Evolutionary conservation across 2,329 filamentous ascomycete species (phyloP).

Genomic region (Calonectria pseudoturangicola): DNA sequence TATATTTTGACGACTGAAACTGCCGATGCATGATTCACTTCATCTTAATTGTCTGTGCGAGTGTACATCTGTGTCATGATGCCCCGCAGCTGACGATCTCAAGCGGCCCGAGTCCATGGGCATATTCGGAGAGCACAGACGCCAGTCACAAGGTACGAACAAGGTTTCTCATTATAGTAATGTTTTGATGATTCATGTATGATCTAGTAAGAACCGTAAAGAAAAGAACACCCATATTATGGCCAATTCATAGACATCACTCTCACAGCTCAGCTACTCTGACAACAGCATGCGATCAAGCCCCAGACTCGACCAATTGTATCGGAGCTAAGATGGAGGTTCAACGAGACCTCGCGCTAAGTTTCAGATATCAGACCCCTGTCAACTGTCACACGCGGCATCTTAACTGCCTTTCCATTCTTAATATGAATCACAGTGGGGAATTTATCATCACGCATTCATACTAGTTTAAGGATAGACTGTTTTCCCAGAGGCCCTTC

Average conservation of each 20-base stretch:
- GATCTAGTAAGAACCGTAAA: not conserved
- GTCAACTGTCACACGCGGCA: not conserved
- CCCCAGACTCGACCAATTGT: not conserved
- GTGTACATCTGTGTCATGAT: not conserved
- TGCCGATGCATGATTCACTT: slow-evolving; percentile 9
- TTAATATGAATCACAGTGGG: too few species aligned
- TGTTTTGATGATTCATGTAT: not conserved
- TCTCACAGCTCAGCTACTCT: not conserved
- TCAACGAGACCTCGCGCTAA: not conserved
- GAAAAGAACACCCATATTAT: too few species aligned
- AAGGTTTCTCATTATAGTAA: not conserved
- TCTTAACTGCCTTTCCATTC: too few species aligned
- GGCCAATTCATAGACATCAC: not conserved
- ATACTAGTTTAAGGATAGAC: too few species aligned
- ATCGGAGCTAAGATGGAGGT: not conserved
- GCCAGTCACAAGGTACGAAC: not conserved
- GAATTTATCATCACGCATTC: not conserved
- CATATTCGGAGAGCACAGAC: not conserved
- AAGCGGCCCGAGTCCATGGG: not conserved
- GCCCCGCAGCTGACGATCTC: slow-evolving; percentile 9
- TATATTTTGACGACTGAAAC: not conserved
- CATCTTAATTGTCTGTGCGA: not conserved
- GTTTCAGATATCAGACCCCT: not conserved
- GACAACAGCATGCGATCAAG: too few species aligned
- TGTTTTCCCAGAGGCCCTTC: too few species aligned